Evolutionary conservation across 2,329 filamentous ascomycete genomes (phyloP), one percentile per base, ranked within the genome.

Genomic region (Zelopaecilomyces penicillatus): DNA sequence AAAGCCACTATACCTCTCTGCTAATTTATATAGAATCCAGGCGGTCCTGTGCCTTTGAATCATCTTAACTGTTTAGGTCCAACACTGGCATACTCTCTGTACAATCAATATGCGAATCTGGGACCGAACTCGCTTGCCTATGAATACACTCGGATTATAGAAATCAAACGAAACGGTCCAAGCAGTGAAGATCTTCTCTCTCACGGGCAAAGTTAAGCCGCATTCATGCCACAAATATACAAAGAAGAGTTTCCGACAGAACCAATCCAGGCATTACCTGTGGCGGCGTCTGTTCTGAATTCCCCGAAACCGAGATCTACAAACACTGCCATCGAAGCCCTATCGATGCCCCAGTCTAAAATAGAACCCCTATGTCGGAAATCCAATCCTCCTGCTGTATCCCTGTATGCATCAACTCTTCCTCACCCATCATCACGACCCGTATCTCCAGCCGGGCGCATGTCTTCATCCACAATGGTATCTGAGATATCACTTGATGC

Each of bases 341-440:
- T 71, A 32, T 63, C 69, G 33, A 60, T 73, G 43, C 69, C 73
- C 31, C 67, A 68, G 50, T 75, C 75, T 52, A 77, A 80, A 44
- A 66, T 73, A 37, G 73, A 62, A 43, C 66, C 80, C 46, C 73
- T 74, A 42, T 73, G 73, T 54, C 72, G 76, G 51, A 64, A 69
- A 41, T 72, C 75, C 11, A 76, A 77, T 56, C 71, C 78, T 33
- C 74, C 77, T 36, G 65, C 82, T 50, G 71, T 84, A 59, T 70
- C 81, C 61, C 64, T 82, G 54, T 74, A 85, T 66, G 71, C 82
- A 39, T 79, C 81, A 12, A 83, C 81, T 4, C 69, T 84, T 29
- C 79, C 82, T n/a, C 80, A 82, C 6, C 76, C 82, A 0, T 76
- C 76, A 12, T 86, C 83, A 38, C 75, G 83, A 49, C 78, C 83